Conservation (phyloP, 306 rosid species). For the Benincasa hispida region DNA sequence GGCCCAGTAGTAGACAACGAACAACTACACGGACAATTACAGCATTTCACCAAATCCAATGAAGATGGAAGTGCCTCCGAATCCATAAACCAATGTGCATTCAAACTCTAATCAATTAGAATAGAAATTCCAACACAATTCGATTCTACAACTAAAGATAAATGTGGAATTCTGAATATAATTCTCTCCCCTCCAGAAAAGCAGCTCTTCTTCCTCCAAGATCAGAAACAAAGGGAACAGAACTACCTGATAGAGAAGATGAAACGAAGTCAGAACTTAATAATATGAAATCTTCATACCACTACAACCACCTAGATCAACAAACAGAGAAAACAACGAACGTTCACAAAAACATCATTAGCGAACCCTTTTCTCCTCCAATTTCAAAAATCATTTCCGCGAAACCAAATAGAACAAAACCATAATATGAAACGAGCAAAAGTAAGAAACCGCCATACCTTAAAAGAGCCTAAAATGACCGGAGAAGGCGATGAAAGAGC, state of each 20-base stretch:
- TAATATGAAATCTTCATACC: background rate
- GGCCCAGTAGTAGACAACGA: constrained; percentile 26
- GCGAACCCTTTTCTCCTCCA: background rate
- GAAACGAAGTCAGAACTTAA: constrained; percentile 1
- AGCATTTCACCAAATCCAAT: constrained; percentile 41
- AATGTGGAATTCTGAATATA: constrained; percentile 9
- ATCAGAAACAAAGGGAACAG: constrained; percentile 26
- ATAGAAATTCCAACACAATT: constrained; percentile 7
- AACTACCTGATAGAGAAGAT: constrained; percentile 17
- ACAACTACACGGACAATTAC: constrained; percentile 55
- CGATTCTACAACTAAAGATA: constrained; percentile 9
- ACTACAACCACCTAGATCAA: constrained; percentile 1
- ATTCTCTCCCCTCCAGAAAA: constrained; percentile 24
- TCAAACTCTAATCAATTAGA: constrained; percentile 26
- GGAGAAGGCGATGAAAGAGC: constrained; percentile 20
- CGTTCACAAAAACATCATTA: background rate
- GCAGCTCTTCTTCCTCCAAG: constrained; percentile 17
- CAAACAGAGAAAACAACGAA: background rate
- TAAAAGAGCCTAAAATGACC: constrained; percentile 14
- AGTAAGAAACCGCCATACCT: constrained; percentile 22
- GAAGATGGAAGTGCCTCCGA: constrained; percentile 37
- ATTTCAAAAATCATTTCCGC: background rate
- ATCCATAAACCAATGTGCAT: constrained; percentile 41
- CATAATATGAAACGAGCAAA: background rate
- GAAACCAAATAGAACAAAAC: background rate